These are phyloP conservation scores for Hura crepitans DNA, from an alignment of 441 rosid species.

Conservation along the genomic window DNA sequence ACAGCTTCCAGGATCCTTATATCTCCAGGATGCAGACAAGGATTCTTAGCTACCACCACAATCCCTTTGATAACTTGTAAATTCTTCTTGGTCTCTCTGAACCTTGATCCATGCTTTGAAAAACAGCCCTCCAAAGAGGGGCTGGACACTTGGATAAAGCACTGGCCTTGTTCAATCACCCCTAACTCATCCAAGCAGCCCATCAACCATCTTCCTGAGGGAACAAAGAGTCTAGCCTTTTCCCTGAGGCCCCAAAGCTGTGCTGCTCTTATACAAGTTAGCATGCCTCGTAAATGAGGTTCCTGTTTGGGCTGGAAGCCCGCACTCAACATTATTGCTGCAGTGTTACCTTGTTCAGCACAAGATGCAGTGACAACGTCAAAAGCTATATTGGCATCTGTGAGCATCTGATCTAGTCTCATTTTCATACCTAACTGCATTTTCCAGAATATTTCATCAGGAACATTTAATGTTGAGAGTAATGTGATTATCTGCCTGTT, in stretches of 20 bases:
- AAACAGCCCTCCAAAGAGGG: slow-evolving; percentile 70
- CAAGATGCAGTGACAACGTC: slow-evolving; percentile 81
- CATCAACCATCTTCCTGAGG: slow-evolving; percentile 88
- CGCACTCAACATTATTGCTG: slow-evolving; percentile 91
- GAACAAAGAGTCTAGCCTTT: slow-evolving; percentile 80
- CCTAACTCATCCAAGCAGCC: slow-evolving; percentile 82
- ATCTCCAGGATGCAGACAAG: slow-evolving; percentile 96
- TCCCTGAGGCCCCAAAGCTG: slow-evolving; percentile 92
- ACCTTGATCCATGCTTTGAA: slow-evolving; percentile 69
- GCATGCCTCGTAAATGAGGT: slow-evolving; percentile 86
- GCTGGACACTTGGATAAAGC: slow-evolving; percentile 82
- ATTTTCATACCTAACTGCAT: slow-evolving; percentile 72
- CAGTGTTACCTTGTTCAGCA: slow-evolving; percentile 69
- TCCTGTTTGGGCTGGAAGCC: slow-evolving; percentile 76
- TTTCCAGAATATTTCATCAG: slow-evolving; percentile 64
- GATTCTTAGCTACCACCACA: slow-evolving; percentile 84
- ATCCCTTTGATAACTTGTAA: slow-evolving; percentile 58
- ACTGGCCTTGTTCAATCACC: slow-evolving; percentile 78
- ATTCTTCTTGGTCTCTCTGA: slow-evolving; percentile 50
- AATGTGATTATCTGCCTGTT: slow-evolving; percentile 84
- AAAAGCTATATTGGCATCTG: slow-evolving; percentile 70
- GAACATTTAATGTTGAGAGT: slow-evolving; percentile 60
- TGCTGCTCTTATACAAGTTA: slow-evolving; percentile 79
- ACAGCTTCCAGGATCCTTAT: slow-evolving; percentile 88
- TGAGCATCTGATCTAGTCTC: slow-evolving; percentile 60